Percentiles rank a stretch among this genome's conserved stretches.
Evolutionary conservation across 2,329 filamentous ascomycete genomes (phyloP).

Genomic region (Phialemonium atrogriseum): DNA sequence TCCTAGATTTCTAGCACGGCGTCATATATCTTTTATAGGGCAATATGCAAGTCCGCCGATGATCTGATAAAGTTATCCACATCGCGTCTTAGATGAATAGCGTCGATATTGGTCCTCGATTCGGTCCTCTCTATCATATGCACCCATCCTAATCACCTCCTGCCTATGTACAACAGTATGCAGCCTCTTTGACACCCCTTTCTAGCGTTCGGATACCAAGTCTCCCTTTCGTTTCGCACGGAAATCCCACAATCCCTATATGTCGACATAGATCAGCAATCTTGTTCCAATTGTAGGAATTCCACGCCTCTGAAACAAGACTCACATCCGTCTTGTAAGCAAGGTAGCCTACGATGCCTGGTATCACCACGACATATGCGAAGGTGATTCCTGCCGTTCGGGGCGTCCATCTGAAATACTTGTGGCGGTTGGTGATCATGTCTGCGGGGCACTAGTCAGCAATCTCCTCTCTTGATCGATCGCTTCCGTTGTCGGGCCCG

Average conservation of each 20-base stretch:
- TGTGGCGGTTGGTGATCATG: constrained; percentile 77
- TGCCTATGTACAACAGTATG: constrained; percentile 34
- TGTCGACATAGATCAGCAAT: neutral
- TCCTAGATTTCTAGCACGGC: too few relatives aligned
- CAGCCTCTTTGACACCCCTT: constrained; percentile 6
- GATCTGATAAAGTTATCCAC: too few relatives aligned
- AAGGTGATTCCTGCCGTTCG: constrained; percentile 74
- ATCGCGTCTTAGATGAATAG: too few relatives aligned
- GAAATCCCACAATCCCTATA: constrained; percentile 76
- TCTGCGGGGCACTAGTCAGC: constrained; percentile 40
- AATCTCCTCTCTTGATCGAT: neutral
- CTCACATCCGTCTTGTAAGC: constrained; percentile 82
- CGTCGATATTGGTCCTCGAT: too few relatives aligned
- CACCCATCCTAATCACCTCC: too few relatives aligned
- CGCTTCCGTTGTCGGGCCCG: too few relatives aligned
- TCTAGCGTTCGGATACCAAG: constrained; percentile 68
- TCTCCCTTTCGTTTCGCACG: constrained; percentile 86
- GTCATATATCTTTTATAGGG: too few relatives aligned
- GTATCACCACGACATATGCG: constrained; percentile 67
- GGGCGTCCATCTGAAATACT: constrained; percentile 91
- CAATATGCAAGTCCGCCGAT: too few relatives aligned
- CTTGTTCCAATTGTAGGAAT: neutral
- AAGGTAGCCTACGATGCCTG: constrained; percentile 59
- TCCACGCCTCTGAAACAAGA: constrained; percentile 17
- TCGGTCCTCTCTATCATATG: too few relatives aligned